Base-by-base conservation (phyloP, 1,284 basidiomycete genomes). In the Tilletia setariae region DNA sequence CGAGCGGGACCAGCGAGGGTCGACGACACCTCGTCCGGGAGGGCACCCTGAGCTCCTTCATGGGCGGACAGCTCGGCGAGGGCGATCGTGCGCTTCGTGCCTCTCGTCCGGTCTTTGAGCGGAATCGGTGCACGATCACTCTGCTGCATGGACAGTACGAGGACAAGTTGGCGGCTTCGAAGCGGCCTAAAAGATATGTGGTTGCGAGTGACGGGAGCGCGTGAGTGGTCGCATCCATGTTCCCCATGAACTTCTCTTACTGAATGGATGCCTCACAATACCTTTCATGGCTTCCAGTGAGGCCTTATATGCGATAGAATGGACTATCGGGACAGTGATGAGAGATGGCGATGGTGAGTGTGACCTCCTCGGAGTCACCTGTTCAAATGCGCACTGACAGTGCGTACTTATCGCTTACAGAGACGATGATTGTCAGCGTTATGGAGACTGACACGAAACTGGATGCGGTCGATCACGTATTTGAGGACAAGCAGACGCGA, bases 121-220 rank as follows among this genome's bases (percentile, higher is more conserved):
- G 93, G 67, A 94, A 98, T 81, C 86, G 95, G 23, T 97, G 94
- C 83, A 95, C 93, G 4, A 91, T 98, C 76, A 90, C 88, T 0
- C 83, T 98, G 65, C 91, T 88, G 0, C 94, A 98, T 75, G 80
- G 80, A 63, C 79, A 82, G 23, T 76, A 74, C 30, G 72, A 74
- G 23, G 66, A 67, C 11, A 72, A 69, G 8, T 70, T 74, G 51
- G 77, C 84, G 68, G 84, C 82, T 21, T 87, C 86, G 35, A 86
- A 90, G 74, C 86, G 87, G 42, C 83, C 85, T 71, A 88, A 89
- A 76, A 86, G 87, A 56, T 98, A 98, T 83, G 86, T 97, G 6
- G 90, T 98, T 21, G 91, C 93, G 1, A 95, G 92, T 78, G 95
- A 98, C 86, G 83, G 98, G 76, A 93, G 91, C 73, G 91, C 96